Conservation (phyloP, 129 eudicot species). For the Tanacetum coccineum region DNA sequence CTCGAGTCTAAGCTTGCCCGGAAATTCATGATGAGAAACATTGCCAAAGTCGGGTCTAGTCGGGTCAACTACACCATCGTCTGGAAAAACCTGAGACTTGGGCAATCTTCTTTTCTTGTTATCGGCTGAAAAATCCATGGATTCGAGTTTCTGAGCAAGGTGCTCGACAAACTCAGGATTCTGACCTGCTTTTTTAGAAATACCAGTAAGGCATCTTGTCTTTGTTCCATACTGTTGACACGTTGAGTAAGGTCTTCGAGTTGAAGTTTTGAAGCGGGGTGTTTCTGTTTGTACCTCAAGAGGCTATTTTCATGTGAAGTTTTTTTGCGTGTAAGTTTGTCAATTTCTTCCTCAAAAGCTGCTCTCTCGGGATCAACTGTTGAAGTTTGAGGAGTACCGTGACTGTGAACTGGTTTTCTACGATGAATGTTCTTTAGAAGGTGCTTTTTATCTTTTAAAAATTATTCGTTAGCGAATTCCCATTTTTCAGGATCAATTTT, state of each 20-base stretch:
- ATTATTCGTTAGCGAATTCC: too few relatives aligned
- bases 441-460: too few relatives aligned
- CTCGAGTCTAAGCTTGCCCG: conserved; percentile 65
- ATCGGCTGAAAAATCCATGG: conserved; percentile 68
- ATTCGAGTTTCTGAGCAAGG: conserved; percentile 65
- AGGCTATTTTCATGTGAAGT: conserved; percentile 49
- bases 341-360: conserved; percentile 80
- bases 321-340: conserved; percentile 73
- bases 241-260: conserved; percentile 60
- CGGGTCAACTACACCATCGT: conserved; percentile 43
- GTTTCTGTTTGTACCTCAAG: conserved; percentile 49
- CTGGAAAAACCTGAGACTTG: conserved; percentile 33
- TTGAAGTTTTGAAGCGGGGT: conserved; percentile 53
- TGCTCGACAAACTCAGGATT: conserved; percentile 58
- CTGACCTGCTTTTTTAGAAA: conserved; percentile 58
- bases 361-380: conserved; percentile 72
- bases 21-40: conserved; percentile 50
- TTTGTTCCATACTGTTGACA: conserved; percentile 49
- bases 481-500: too few relatives aligned
- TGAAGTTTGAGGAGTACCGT: conserved; percentile 66
- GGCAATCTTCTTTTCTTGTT: conserved; percentile 81
- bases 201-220: conserved; percentile 53
- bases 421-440: conserved; percentile 85
- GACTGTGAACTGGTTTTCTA: conserved; percentile 88
- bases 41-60: conserved; percentile 58